These are phyloP conservation scores for Penicillium sp. DNA, from an alignment of 2,329 filamentous ascomycete species.

Conservation along the genomic window DNA sequence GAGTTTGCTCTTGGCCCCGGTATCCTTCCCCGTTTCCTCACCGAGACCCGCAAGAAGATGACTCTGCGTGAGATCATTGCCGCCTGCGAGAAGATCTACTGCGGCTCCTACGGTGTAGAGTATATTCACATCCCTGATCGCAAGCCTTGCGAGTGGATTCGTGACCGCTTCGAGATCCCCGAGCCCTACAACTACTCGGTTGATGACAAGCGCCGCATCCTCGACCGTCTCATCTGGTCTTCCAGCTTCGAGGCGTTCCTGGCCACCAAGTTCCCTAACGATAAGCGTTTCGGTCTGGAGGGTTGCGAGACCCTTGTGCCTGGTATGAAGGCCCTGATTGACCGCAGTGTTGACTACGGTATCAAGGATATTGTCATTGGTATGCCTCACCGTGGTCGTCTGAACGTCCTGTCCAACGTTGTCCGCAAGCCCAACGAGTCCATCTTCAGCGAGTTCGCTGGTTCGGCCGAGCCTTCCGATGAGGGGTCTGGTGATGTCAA, in stretches of 20 bases:
- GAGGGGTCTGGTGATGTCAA: constrained; percentile 99
- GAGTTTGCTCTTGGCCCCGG: constrained; percentile 92
- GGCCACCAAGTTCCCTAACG: constrained; percentile 97
- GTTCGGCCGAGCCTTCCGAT: constrained; percentile 81
- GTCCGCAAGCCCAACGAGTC: constrained; percentile 99
- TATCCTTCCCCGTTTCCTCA: constrained; percentile 92
- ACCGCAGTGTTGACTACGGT: constrained; percentile 96
- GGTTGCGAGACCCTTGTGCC: constrained; percentile 96
- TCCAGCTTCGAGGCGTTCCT: constrained; percentile 96
- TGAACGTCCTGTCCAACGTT: constrained; percentile 97
- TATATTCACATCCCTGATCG: constrained; percentile 99
- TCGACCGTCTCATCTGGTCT: constrained; percentile 97
- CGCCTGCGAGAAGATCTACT: constrained; percentile 94
- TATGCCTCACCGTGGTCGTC: constrained; percentile 97
- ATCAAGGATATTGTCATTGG: constrained; percentile 99
- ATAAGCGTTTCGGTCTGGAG: constrained; percentile 98
- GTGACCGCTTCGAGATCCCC: constrained; percentile 91
- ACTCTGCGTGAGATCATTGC: constrained; percentile 90
- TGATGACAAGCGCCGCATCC: constrained; percentile 96
- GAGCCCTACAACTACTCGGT: constrained; percentile 96
- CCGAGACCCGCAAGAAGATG: constrained; percentile 90
- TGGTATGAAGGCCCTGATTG: constrained; percentile 98
- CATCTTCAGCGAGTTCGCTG: constrained; percentile 98
- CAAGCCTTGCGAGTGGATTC: constrained; percentile 97
- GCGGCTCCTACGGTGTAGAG: constrained; percentile 94